Evolutionary conservation across 2,329 filamentous ascomycete species (phyloP), one percentile per base, ranked within the genome.

Genomic region (Pseudogymnoascus sp.): DNA sequence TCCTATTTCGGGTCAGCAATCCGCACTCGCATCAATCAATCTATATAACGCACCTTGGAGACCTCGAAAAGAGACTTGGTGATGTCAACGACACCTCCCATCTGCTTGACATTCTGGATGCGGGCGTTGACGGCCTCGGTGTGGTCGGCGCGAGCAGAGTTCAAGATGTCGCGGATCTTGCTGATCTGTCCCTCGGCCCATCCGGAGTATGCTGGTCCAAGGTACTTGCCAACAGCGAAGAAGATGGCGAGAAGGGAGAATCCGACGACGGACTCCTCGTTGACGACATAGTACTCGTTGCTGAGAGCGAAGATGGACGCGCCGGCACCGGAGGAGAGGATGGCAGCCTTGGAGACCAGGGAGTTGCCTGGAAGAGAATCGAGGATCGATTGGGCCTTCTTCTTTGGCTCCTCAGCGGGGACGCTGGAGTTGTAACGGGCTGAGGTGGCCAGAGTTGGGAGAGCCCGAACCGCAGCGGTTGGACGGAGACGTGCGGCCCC

Each of bases 281-380:
- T 99, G 80, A 99, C 85, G 77, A 99, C 92, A 81, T 97, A 97
- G 83, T 97, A 92, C 86, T 99, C 95, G 82, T 96, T 99, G 88
- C 90, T 96, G 81, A 99, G 92, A 75, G 92, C 95, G 76, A 95
- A 96, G 78, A 96, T 85, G 74, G 90, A 93, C 72, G 96, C 80
- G 80, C 90, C 93, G 74, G 95, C 91, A 69, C 89, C 88, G 73
- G 91, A 93, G 75, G 93, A 97, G 74, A 99, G 89, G 76, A 97
- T 93, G 74, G 95, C 95, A 71, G 91, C 92, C 88, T 99, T 99
- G 79, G 91, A 96, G 76, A 96, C 82, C 69, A 97, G 83, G 75
- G 85, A 93, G 85, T 86, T 96, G 72, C 96, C 95, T 74, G 95
- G 95, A 62, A 99, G 85, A 68, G 93, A 83, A 74, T 99, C 92